Percentiles rank a stretch among this genome's conserved stretches.
phyloP scores from a whole-genome alignment of 2,329 filamentous ascomycete species.

The Sordariomycetes sp. region DNA sequence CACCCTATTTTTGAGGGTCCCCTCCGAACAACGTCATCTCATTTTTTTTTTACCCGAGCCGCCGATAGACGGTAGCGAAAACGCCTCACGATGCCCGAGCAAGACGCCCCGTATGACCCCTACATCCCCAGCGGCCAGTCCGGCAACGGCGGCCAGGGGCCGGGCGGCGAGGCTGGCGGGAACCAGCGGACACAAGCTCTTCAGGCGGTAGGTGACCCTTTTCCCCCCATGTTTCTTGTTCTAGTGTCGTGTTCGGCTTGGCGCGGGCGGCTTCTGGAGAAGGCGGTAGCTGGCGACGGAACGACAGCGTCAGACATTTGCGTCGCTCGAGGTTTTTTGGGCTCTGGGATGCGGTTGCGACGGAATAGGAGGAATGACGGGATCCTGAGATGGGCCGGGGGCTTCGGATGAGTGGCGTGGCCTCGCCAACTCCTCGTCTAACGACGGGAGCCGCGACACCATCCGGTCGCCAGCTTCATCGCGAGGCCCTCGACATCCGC shows the following conservation, averaged over 20 bases:
- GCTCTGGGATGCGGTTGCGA: too few species aligned
- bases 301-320: not conserved
- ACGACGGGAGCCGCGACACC: too few species aligned
- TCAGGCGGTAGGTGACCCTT: slow-evolving; percentile 58
- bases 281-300: not conserved
- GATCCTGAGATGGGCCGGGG: too few species aligned
- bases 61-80: not conserved
- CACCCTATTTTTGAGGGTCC: not conserved
- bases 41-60: not conserved
- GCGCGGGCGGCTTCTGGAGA: not conserved
- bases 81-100: slow-evolving; percentile 32
- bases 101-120: slow-evolving; percentile 65
- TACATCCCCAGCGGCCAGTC: slow-evolving; percentile 64
- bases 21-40: not conserved
- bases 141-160: slow-evolving; percentile 17
- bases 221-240: not conserved
- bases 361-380: too few species aligned
- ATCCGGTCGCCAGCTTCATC: too few species aligned
- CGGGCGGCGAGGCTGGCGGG: slow-evolving; percentile 25
- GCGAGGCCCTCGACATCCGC: too few species aligned
- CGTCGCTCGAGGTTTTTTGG: not conserved
- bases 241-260: not conserved
- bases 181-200: slow-evolving; percentile 49
- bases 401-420: too few species aligned
- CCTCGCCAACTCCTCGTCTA: too few species aligned